Evolutionary conservation across 805 yeast species (phyloP), one percentile per base, ranked within the genome.

Genomic region (Myxozyma monticola): DNA sequence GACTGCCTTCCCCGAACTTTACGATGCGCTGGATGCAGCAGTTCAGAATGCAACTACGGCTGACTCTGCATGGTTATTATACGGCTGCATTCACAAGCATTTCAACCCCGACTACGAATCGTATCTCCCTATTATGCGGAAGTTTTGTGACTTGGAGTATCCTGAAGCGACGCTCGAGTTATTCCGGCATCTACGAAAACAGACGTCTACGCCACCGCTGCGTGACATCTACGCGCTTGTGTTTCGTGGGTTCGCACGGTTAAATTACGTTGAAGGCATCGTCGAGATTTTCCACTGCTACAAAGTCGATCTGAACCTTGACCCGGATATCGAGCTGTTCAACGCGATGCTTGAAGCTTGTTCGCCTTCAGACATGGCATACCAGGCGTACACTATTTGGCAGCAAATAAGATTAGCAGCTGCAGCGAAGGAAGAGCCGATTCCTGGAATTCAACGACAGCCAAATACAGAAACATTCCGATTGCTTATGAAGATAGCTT

Each of bases 301-400:
- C 62, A 81, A 84, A 48, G 76, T 83, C 75, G 95, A 86, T 53
- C 57, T 77, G 41, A 67, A 72, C 9, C 67, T 84, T 36, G 77
- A 74, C 50, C 75, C 80, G 51, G 83, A 83, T 56, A 74, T 82
- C 9, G 70, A 68, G 9, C 65, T 86, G 28, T 74, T 84, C 64
- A 85, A 86, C 63, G 65, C 82, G 1, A 66, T 84, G 35, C 73
- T 86, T 67, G 80, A 78, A 40, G 86, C 88, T 0, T 84, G 82
- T 71, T 82, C 30, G 72, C 78, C 37, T 62, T 83, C 29, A 79
- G 76, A 53, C 82, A 82, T 53, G 71, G 78, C 40, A 15, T 71
- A 76, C 25, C 76, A 76, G 56, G 80, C 83, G 1, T 65, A 80
- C 21, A 84, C 81, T 59, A 68, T 78, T 18, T 86, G 86, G 72